Percentiles rank a stretch among this genome's conserved stretches.
Conservation (phyloP, 2,329 filamentous ascomycete genomes). For the Mycocentrospora acerina region DNA sequence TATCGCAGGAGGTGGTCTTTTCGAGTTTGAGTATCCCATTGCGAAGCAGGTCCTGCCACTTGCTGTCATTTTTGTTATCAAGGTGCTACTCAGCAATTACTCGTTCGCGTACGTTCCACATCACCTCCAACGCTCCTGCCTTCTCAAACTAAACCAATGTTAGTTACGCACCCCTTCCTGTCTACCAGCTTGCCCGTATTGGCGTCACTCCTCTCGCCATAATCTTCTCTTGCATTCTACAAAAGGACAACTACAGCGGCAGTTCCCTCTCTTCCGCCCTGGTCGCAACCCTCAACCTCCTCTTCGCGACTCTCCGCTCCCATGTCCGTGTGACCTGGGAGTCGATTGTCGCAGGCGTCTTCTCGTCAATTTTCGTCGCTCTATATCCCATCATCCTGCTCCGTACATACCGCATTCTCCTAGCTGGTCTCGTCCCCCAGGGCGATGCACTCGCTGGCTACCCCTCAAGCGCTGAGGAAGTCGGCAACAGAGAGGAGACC, state of each 20-base stretch:
- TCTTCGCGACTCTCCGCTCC: constrained; percentile 50
- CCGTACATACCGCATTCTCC: constrained; percentile 52
- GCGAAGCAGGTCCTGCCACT: constrained; percentile 52
- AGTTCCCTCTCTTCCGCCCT: constrained; percentile 53
- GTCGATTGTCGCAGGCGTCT: constrained; percentile 53
- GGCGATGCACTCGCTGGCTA: constrained; percentile 48
- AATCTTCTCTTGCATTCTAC: constrained; percentile 50
- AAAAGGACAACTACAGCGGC: constrained; percentile 50
- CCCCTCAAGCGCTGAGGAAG: constrained; percentile 33
- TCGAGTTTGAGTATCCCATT: constrained; percentile 54
- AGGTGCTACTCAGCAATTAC: constrained; percentile 55
- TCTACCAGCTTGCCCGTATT: constrained; percentile 56
- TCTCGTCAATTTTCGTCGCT: constrained; percentile 55
- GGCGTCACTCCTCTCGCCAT: constrained; percentile 53
- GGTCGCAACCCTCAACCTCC: constrained; percentile 53
- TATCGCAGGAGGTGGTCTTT: constrained; percentile 56
- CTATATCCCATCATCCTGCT: constrained; percentile 55
- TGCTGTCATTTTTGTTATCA: constrained; percentile 53
- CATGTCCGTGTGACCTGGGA: constrained; percentile 54
- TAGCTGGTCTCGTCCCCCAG: constrained; percentile 47
- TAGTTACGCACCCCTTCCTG: constrained; percentile 54
- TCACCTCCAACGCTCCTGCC: not conserved
- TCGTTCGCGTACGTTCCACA: constrained; percentile 57
- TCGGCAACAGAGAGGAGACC: constrained; percentile 48
- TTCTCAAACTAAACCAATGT: constrained; percentile 7